Evolutionary conservation across 2,329 filamentous ascomycete genomes (phyloP).

Genomic region (Fusarium aywerte): DNA sequence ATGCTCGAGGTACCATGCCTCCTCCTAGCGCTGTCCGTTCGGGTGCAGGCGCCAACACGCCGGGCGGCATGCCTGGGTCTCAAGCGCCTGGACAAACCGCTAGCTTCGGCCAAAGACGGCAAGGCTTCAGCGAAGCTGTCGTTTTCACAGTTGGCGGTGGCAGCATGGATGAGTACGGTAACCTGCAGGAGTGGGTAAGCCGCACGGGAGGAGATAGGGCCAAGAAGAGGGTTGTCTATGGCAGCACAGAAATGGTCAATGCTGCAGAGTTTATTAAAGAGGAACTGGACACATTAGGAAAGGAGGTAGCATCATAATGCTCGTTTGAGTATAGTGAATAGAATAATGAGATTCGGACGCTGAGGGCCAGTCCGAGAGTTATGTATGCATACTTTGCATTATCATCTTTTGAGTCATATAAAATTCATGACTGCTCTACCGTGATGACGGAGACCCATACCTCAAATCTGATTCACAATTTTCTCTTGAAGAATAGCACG

Average conservation of each 20-base stretch:
- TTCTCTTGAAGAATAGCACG: background rate
- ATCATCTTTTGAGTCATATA: background rate
- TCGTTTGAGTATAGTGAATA: slow-evolving; percentile 22
- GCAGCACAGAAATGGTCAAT: slow-evolving; percentile 85
- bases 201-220: slow-evolving; percentile 75
- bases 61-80: slow-evolving; percentile 62
- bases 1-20: slow-evolving; percentile 91
- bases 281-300: slow-evolving; percentile 71
- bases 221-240: slow-evolving; percentile 89
- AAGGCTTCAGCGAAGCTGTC: slow-evolving; percentile 89
- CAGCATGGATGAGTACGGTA: slow-evolving; percentile 99
- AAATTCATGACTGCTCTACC: too few relatives aligned
- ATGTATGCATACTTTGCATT: too few relatives aligned
- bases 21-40: slow-evolving; percentile 72
- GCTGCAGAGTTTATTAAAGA: slow-evolving; percentile 73
- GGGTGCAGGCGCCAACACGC: slow-evolving; percentile 55
- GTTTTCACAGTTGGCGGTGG: slow-evolving; percentile 97
- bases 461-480: background rate
- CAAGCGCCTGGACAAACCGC: slow-evolving; percentile 74
- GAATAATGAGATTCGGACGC: slow-evolving; percentile 32
- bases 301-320: slow-evolving; percentile 60
- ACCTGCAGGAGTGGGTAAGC: slow-evolving; percentile 94
- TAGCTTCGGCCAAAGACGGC: slow-evolving; percentile 89
- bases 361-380: background rate
- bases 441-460: too few relatives aligned